Conservation (phyloP, 2,329 filamentous ascomycete genomes). For the Penicillium brevicompactum region DNA sequence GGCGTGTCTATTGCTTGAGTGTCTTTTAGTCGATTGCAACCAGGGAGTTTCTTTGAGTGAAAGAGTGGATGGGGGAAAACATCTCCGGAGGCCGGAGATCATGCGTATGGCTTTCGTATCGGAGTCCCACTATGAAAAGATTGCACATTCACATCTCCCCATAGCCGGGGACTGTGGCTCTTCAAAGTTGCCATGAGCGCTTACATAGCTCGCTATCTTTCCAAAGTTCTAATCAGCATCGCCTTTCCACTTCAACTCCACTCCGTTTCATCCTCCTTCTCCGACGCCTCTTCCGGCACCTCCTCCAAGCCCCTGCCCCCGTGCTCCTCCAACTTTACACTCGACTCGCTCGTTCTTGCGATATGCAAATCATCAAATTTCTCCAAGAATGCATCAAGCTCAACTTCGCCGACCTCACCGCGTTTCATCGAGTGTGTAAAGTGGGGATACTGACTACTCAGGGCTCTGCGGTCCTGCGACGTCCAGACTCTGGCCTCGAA, state of each 20-base stretch:
- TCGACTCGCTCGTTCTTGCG: background rate
- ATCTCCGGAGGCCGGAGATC: background rate
- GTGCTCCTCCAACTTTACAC: background rate
- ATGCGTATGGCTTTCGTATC: background rate
- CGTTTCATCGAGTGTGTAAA: slow-evolving; percentile 14
- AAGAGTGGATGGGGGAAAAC: background rate
- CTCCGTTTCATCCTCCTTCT: background rate
- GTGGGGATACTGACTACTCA: slow-evolving; percentile 25
- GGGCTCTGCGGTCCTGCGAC: slow-evolving; percentile 7
- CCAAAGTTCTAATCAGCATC: too few species aligned
- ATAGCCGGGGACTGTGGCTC: too few species aligned
- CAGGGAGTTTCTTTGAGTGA: background rate
- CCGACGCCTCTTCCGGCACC: background rate
- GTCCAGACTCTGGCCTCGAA: slow-evolving; percentile 22
- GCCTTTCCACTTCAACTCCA: background rate
- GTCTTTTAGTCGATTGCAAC: background rate
- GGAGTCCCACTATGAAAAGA: background rate
- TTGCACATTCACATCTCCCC: background rate
- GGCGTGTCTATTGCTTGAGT: background rate
- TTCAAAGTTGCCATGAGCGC: too few species aligned
- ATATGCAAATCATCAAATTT: slow-evolving; percentile 13
- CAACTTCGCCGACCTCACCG: slow-evolving; percentile 3
- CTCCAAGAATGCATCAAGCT: slow-evolving; percentile 15
- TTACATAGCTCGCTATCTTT: too few species aligned
- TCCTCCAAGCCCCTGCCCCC: background rate